phyloP scores from a whole-genome alignment of 768 basidiomycete genomes.

The Saitozyma sp. region DNA sequence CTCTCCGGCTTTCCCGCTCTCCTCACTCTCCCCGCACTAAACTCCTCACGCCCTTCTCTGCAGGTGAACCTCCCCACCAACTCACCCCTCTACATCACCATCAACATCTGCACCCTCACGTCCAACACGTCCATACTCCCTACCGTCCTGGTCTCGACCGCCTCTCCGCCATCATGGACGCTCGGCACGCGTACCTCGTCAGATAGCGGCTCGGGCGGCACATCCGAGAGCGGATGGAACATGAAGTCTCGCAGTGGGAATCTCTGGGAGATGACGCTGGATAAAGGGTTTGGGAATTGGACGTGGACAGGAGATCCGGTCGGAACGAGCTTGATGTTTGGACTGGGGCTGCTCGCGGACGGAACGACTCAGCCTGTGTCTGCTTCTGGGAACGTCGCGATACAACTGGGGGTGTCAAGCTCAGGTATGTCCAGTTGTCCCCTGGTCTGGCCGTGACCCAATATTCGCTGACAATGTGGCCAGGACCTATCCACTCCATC shows the following conservation, averaged over 20 bases:
- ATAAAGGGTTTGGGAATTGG: slow-evolving; percentile 50
- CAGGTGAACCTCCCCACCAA: slow-evolving; percentile 26
- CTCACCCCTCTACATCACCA: slow-evolving; percentile 32
- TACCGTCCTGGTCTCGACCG: slow-evolving; percentile 25
- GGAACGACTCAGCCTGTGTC: slow-evolving; percentile 17
- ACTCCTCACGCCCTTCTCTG: slow-evolving; percentile 16
- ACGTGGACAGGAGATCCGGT: slow-evolving; percentile 9
- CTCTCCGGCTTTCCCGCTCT: slow-evolving; percentile 20
- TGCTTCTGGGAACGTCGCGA: slow-evolving; percentile 21
- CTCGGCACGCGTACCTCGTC: slow-evolving; percentile 10
- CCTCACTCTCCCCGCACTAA: slow-evolving; percentile 27
- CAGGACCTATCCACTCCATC: slow-evolving; percentile 37
- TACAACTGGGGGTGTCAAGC: slow-evolving; percentile 41
- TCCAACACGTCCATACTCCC: slow-evolving; percentile 33
- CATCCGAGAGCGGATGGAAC: slow-evolving; percentile 19
- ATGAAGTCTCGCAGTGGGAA: slow-evolving; percentile 12
- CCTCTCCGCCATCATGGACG: slow-evolving; percentile 12
- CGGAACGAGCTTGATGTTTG: slow-evolving; percentile 13
- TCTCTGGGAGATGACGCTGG: slow-evolving; percentile 31
- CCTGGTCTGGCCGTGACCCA: neutral
- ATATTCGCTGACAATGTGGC: neutral
- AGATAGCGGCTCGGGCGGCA: slow-evolving; percentile 32
- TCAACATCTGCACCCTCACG: slow-evolving; percentile 45
- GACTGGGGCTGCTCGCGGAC: slow-evolving; percentile 15
- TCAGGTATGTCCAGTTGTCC: slow-evolving; percentile 26